Evolutionary conservation across 2,329 filamentous ascomycete species (phyloP).

Genomic region (Trichoderma sp.): DNA sequence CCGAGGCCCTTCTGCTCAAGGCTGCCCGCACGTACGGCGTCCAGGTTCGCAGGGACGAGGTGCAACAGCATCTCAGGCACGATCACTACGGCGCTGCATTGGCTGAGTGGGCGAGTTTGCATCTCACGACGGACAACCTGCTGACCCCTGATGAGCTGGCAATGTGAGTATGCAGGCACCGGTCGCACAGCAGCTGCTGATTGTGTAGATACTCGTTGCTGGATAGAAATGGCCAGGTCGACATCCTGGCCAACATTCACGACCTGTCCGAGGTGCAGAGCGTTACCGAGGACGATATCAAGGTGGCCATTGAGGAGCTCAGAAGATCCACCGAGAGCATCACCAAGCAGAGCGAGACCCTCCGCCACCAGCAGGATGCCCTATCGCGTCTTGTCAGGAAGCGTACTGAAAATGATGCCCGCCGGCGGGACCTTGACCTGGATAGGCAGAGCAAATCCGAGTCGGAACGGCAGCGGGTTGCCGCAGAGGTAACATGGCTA

Average conservation of each 20-base stretch:
- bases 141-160: constrained; percentile 53
- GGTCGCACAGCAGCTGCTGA: background rate
- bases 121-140: constrained; percentile 50
- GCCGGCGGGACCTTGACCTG: constrained; percentile 31
- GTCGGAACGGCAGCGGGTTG: constrained; percentile 40
- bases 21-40: constrained; percentile 34
- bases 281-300: constrained; percentile 58
- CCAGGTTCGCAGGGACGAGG: constrained; percentile 34
- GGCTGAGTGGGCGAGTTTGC: constrained; percentile 47
- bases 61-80: constrained; percentile 38
- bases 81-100: constrained; percentile 35
- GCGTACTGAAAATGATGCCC: constrained; percentile 29
- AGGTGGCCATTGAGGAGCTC: constrained; percentile 60
- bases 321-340: constrained; percentile 62
- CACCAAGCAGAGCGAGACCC: constrained; percentile 58
- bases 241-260: constrained; percentile 42
- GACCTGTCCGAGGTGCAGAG: constrained; percentile 48
- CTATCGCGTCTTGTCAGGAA: constrained; percentile 50
- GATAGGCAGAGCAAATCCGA: constrained; percentile 32
- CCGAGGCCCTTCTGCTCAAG: constrained; percentile 35
- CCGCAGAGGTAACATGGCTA: constrained; percentile 38
- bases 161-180: constrained; percentile 39
- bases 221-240: constrained; percentile 47
- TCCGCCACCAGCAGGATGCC: constrained; percentile 61
- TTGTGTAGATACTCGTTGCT: constrained; percentile 47